Evolutionary conservation across 306 rosid genomes (phyloP), one percentile per base, ranked within the genome.

Genomic region (Quercus mongolica): DNA sequence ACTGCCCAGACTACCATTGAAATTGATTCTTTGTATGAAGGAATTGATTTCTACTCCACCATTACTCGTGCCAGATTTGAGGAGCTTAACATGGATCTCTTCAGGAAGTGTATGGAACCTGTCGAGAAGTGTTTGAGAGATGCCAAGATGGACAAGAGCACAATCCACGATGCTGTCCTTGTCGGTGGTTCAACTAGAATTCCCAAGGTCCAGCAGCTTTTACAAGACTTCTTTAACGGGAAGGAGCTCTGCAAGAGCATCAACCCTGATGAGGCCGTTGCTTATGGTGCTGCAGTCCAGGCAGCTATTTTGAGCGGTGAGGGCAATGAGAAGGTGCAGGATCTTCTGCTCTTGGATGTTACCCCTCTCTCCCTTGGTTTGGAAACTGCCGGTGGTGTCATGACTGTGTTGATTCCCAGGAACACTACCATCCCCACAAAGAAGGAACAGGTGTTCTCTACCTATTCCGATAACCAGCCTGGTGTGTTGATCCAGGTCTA

Each of bases 271-370:
- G 94, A 90, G 83, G 94, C 92, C 0, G 94, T 90, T 30, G 94
- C 94, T 5, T 90, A 90, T 4, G 94, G 94, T 19, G 94, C 94
- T 13, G 94, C 92, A 0, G 94, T 90, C 3, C 94, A 90, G 77
- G 92, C 92, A 15, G 92, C 92, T 11, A 88, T 88, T 62, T 80
- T 88, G 77, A 88, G 92, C 8, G 92, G 94, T 33, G 94, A 90
- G 83, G 94, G 94, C 3, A 90, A 90, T 28, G 94, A 90, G 87
- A 90, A 90, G 90, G 94, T 90, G 7, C 94, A 90, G 85, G 94
- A 90, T 76, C 91, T 90, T 38, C 91, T 90, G 35, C 80, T 90
- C 0, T 83, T 90, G 79, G 94, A 90, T 85, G 94, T 90, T 0
- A 90, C 92, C 79, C 94, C 92, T 4, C 87, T 88, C 15, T 88